These are phyloP conservation scores for Corylus heterophylla DNA, from an alignment of 306 rosid species.

Conservation along the genomic window DNA sequence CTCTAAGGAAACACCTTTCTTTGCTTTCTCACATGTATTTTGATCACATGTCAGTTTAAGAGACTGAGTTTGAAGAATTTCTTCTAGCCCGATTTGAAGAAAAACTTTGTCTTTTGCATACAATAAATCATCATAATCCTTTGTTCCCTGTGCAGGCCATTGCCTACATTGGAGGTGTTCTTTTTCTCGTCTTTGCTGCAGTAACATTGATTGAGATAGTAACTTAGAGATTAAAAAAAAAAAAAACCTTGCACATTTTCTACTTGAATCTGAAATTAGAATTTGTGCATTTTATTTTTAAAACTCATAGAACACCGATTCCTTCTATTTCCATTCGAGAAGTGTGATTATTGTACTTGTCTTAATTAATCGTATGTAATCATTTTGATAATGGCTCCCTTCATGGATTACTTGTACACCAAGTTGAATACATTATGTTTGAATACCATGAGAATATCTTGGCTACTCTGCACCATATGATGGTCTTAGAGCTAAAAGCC, in stretches of 20 bases:
- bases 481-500: too few species aligned
- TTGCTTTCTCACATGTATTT: neutral
- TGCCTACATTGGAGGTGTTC: conserved; percentile 87
- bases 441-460: too few species aligned
- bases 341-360: neutral
- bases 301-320: neutral
- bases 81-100: too few species aligned
- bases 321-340: neutral
- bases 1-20: conserved; percentile 1
- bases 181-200: conserved; percentile 88
- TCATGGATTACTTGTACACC: too few species aligned
- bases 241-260: neutral
- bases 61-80: too few species aligned
- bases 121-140: conserved; percentile 1
- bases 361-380: neutral
- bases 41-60: too few species aligned
- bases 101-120: neutral
- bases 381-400: too few species aligned
- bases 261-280: neutral
- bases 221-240: conserved; percentile 31
- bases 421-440: too few species aligned
- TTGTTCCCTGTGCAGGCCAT: conserved; percentile 61
- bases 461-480: too few species aligned
- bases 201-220: conserved; percentile 71
- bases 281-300: neutral